phyloP scores from a whole-genome alignment of 768 basidiomycete species.

The Podaxis sp. region DNA sequence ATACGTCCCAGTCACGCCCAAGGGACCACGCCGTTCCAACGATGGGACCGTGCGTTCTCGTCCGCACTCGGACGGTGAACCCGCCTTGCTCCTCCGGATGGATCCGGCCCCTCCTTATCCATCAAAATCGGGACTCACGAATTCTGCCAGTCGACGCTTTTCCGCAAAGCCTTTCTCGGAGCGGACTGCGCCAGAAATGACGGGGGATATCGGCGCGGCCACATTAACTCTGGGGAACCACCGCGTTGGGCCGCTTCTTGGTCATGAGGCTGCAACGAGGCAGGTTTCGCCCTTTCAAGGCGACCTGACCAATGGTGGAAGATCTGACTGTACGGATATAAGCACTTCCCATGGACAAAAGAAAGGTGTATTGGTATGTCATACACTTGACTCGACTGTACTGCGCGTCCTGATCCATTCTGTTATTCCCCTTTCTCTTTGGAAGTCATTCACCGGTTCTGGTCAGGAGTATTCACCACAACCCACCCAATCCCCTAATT shows the following conservation, averaged over 20 bases:
- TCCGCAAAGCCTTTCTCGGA: neutral
- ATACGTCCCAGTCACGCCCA: constrained; percentile 4
- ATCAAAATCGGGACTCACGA: neutral
- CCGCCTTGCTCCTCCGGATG: constrained; percentile 6
- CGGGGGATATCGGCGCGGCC: neutral
- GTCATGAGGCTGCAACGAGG: neutral
- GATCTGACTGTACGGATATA: neutral
- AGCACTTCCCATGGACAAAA: neutral
- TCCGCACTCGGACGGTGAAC: neutral
- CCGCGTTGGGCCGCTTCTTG: neutral
- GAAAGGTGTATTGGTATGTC: neutral
- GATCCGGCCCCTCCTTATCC: neutral
- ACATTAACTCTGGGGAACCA: constrained; percentile 2
- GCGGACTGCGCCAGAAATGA: neutral
- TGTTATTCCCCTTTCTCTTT: neutral
- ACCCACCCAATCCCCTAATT: neutral
- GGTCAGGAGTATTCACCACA: neutral
- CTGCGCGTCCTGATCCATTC: neutral
- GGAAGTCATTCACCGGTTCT: neutral
- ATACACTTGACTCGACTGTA: neutral
- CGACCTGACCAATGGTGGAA: neutral
- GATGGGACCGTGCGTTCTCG: neutral
- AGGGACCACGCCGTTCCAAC: neutral
- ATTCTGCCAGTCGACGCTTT: neutral
- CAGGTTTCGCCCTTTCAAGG: neutral